Evolutionary conservation across 1,284 basidiomycete species (phyloP).

Genomic region (Melampsora occidentalis): DNA sequence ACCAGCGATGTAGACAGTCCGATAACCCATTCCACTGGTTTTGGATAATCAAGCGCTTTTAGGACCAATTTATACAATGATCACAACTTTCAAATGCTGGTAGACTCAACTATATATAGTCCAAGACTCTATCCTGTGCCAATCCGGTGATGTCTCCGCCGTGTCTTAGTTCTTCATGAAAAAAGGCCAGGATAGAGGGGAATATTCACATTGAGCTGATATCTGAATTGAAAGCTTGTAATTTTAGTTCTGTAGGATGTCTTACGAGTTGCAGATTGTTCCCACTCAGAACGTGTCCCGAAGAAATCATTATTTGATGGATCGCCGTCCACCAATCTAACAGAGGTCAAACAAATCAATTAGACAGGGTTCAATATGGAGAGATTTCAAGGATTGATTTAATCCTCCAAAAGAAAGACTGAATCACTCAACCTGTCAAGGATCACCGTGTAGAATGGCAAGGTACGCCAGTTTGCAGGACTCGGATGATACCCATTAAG

Average conservation of each 20-base stretch:
- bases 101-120: conserved; percentile 67
- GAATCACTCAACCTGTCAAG: conserved; percentile 75
- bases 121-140: conserved; percentile 62
- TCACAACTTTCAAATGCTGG: neutral
- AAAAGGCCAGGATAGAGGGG: neutral
- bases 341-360: neutral
- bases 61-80: neutral
- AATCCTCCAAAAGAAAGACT: neutral
- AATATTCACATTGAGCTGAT: conserved; percentile 1
- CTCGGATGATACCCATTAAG: conserved; percentile 71
- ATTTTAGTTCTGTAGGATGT: neutral
- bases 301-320: conserved; percentile 86
- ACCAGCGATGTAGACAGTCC: conserved; percentile 79
- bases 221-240: too few species aligned
- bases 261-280: conserved; percentile 57
- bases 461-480: conserved; percentile 75
- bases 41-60: neutral
- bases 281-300: conserved; percentile 71
- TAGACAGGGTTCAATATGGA: neutral
- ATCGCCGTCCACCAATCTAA: conserved; percentile 62
- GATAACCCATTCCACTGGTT: conserved; percentile 69
- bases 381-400: neutral
- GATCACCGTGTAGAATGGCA: conserved; percentile 79
- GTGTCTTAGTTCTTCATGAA: conserved; percentile 67
- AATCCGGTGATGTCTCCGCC: conserved; percentile 82